Conservation (phyloP, 495 filamentous ascomycete genomes). For the Filosporella fistucella region DNA sequence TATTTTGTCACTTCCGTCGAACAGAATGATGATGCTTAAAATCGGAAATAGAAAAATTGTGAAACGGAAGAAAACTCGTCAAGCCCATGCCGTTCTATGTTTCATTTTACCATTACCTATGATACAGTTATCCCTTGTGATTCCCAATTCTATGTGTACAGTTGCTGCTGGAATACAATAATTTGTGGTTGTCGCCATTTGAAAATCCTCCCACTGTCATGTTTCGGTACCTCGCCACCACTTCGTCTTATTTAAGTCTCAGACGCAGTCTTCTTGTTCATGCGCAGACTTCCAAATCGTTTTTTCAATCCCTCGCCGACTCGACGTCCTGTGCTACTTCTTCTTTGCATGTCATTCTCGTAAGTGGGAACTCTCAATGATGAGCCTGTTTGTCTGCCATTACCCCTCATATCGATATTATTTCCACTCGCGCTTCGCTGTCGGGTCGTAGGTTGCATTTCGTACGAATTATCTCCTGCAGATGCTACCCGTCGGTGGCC, state of each 20-base stretch:
- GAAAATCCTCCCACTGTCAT: too few relatives aligned
- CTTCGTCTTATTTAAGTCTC: background rate
- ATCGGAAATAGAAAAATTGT: too few relatives aligned
- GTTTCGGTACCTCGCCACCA: too few relatives aligned
- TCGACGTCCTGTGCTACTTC: constrained; percentile 33
- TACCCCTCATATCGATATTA: background rate
- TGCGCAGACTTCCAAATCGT: constrained; percentile 40
- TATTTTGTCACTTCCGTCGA: too few relatives aligned
- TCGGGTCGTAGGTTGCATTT: constrained; percentile 34
- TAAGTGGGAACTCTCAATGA: background rate
- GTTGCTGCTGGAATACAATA: too few relatives aligned
- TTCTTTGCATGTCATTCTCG: constrained; percentile 24
- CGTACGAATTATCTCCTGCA: constrained; percentile 26
- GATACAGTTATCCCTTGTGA: too few relatives aligned
- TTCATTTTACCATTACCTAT: too few relatives aligned
- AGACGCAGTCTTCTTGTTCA: constrained; percentile 18
- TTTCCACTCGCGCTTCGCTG: constrained; percentile 20
- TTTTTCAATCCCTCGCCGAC: constrained; percentile 39
- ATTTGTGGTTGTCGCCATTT: too few relatives aligned
- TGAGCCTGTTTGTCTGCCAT: background rate
- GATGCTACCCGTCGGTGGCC: constrained; percentile 21
- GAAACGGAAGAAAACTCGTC: too few relatives aligned
- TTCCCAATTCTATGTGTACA: too few relatives aligned
- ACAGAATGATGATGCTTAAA: too few relatives aligned
- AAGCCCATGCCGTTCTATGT: too few relatives aligned